Evolutionary conservation across 2,329 filamentous ascomycete species (phyloP), one percentile per base, ranked within the genome.

Genomic region (Ophidiomyces ophidiicola): DNA sequence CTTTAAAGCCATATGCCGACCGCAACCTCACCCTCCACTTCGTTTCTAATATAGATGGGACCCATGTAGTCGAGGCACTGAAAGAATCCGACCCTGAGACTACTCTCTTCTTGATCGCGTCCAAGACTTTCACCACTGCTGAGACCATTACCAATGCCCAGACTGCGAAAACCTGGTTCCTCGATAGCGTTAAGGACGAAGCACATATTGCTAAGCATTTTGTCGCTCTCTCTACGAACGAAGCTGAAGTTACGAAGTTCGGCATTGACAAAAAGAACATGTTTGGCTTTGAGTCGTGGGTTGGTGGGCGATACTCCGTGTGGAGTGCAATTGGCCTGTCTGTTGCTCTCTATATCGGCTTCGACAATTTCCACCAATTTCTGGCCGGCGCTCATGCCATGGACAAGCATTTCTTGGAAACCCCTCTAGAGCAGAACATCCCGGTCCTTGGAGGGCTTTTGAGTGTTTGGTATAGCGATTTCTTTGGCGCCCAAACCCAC

Each of bases 231-330:
- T 96, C 90, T 35, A 98, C 90, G 62, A 98, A 98, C 67, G 82
- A 88, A 67, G 62, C 70, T 39, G 88, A 96, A 69, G 90, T 98
- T 46, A 86, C 82, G 67, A 96, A 96, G 72, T 98, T 98, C 56
- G 90, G 90, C 50, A 98, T 98, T 56, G 88, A 96, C 68, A 80
- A 79, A 67, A 88, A 88, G 74, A 98, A 96, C 74, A 98, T 98
- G 90, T 98, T 98, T 58, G 87, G 86, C 54, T 98, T 98, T 61
- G 87, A 88, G 66, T 92, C 83, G 66, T 98, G 90, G 90, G 88
- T 96, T 37, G 90, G 90, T 61, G 90, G 90, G 42, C 82, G 90
- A 44, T 98, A 98, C 76, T 94, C 86, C 44, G 90, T 98, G 50
- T 98, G 90, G 90, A 94, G 86, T 52, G 90, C 90, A 61, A 98